phyloP scores from a whole-genome alignment of 768 basidiomycete species.

The Rhodotorula babjevae region DNA sequence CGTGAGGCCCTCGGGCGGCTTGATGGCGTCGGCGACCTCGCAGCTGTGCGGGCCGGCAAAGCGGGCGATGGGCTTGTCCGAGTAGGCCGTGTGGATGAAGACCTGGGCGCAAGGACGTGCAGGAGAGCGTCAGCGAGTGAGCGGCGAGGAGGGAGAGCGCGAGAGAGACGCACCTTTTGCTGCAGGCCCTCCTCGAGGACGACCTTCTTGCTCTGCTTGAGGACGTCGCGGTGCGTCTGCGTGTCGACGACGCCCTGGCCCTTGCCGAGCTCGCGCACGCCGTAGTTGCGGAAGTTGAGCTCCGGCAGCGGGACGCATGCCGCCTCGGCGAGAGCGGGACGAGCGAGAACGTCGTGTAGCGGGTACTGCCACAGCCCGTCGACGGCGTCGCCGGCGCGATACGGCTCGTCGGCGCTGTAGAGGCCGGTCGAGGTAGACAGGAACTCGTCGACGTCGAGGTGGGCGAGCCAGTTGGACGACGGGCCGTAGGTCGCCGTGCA shows the following conservation, averaged over 20 bases:
- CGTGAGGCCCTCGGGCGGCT: background rate
- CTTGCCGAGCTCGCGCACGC: slow-evolving; percentile 15
- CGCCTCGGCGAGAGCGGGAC: slow-evolving; percentile 2
- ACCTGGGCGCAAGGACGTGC: background rate
- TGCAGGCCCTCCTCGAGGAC: slow-evolving; percentile 9
- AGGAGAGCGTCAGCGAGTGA: background rate
- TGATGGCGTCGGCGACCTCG: background rate
- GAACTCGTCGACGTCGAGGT: slow-evolving; percentile 37
- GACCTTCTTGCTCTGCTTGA: slow-evolving; percentile 20
- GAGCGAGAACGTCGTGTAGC: slow-evolving; percentile 29
- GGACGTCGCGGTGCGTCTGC: slow-evolving; percentile 21
- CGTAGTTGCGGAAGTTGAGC: slow-evolving; percentile 33
- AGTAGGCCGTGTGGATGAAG: slow-evolving; percentile 31
- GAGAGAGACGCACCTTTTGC: slow-evolving; percentile 23
- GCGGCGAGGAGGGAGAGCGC: no score
- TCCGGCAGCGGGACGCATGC: slow-evolving; percentile 30
- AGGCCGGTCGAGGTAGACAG: slow-evolving; percentile 16
- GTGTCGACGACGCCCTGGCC: slow-evolving; percentile 26
- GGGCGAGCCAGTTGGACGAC: slow-evolving; percentile 23
- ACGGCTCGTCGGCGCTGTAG: background rate
- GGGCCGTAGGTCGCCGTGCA: slow-evolving; percentile 12
- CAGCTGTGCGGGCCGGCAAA: slow-evolving; percentile 34
- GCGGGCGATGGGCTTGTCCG: background rate
- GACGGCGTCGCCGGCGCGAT: background rate
- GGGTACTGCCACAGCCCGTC: slow-evolving; percentile 18